Percentiles rank a stretch among this genome's conserved stretches.
Evolutionary conservation across 2,329 filamentous ascomycete genomes (phyloP).

Genomic region (Ophiostoma tasmaniense): DNA sequence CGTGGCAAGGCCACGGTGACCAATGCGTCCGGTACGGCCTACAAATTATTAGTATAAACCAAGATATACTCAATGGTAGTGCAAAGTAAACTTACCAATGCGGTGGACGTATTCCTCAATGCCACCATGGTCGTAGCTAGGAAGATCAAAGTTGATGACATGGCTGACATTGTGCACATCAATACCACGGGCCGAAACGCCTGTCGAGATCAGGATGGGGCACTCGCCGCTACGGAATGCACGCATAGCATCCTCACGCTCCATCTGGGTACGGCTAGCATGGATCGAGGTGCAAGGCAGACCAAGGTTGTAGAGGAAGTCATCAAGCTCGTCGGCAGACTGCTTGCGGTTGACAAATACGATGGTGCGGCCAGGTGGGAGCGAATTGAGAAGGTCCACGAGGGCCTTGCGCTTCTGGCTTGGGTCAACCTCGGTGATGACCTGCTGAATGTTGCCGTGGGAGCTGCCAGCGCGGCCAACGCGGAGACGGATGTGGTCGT

Average conservation of each 20-base stretch:
- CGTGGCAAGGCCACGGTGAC: constrained; percentile 73
- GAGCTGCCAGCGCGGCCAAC: constrained; percentile 81
- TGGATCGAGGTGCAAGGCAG: constrained; percentile 86
- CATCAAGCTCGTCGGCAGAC: constrained; percentile 74
- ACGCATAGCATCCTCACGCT: constrained; percentile 87
- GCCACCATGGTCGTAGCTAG: constrained; percentile 64
- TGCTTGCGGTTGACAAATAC: constrained; percentile 83
- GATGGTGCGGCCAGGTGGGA: constrained; percentile 68
- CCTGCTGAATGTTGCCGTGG: constrained; percentile 74
- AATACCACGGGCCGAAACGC: constrained; percentile 77
- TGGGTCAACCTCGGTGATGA: constrained; percentile 59
- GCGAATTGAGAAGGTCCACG: constrained; percentile 61
- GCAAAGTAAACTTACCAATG: constrained; percentile 56
- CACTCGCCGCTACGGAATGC: constrained; percentile 66
- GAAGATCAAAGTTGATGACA: constrained; percentile 90
- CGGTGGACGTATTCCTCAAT: constrained; percentile 92
- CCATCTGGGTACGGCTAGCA: constrained; percentile 73
- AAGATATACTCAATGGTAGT: background rate
- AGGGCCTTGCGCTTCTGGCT: constrained; percentile 61
- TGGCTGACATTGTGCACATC: constrained; percentile 82
- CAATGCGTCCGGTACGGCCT: constrained; percentile 91
- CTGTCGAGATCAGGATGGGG: constrained; percentile 80
- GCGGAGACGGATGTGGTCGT: constrained; percentile 68
- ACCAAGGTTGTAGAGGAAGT: constrained; percentile 71
- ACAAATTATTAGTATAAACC: constrained; percentile 18